Conservation (phyloP, 441 rosid species). For the Syzygium malaccense region DNA sequence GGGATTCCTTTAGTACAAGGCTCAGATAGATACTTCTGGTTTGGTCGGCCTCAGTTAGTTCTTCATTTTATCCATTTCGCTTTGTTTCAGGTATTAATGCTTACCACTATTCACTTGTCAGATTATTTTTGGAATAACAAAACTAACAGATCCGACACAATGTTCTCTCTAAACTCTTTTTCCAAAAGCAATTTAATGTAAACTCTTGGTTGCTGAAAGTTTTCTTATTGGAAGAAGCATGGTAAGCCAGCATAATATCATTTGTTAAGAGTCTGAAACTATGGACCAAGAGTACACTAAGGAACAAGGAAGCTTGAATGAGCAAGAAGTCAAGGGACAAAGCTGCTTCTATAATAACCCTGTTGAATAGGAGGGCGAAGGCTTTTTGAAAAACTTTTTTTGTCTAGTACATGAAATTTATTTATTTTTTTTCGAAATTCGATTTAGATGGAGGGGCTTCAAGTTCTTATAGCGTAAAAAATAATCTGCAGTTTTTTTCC, state of each 20-base stretch:
- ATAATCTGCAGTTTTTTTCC: not conserved
- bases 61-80: slow-evolving; percentile 87
- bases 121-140: not conserved
- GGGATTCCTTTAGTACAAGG: slow-evolving; percentile 95
- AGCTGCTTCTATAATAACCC: not conserved
- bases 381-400: not conserved
- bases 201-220: not conserved
- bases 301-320: not conserved
- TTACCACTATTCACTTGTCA: not conserved
- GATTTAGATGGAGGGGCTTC: not conserved
- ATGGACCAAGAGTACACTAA: not conserved
- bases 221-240: not conserved
- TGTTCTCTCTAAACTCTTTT: not conserved
- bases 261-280: not conserved
- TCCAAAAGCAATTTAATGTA: not conserved
- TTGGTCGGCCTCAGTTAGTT: slow-evolving; percentile 61
- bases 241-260: not conserved
- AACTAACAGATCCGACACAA: not conserved
- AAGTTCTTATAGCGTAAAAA: not conserved
- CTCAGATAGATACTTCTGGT: slow-evolving; percentile 88
- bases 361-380: not conserved
- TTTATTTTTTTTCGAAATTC: not conserved
- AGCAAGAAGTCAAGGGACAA: not conserved
- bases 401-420: not conserved
- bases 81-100: slow-evolving; percentile 63